Base-by-base conservation (phyloP, 2,329 filamentous ascomycete genomes). In the Fusarium torreyae region DNA sequence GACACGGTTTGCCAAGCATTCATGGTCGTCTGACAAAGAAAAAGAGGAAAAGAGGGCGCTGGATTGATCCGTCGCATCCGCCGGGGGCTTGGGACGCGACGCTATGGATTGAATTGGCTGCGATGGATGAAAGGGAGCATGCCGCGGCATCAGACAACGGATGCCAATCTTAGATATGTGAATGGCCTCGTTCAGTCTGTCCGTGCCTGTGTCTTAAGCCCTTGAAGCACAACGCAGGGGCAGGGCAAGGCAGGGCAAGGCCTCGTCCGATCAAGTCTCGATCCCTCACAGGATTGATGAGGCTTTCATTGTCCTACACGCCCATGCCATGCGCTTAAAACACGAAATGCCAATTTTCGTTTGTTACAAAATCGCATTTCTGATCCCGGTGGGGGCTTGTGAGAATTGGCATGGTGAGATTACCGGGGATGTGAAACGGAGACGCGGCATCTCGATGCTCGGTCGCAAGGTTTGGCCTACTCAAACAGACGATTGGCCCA, bases 1-100 rank as follows among this genome's bases (percentile, higher is more conserved):
- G 33, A 39, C 56, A 66, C 20, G 33, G 34, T 42, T 38, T 59
- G 46, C 53, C 45, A 58, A 64, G 67, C 50, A 55, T 26, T 46
- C 38, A 42, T 66, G 43, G 28, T 64, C 28, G 46, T 64, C 67
- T 68, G 67, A 70, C 67, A 68, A 70, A 69, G 39, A 60, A 40
- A 48, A 38, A n/a, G 24, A 43, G 18, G 18, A 20, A 20, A 20
- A 20, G 18, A 20, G 28, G 43, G 43, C 33, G 22, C 7, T 55
- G 45, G 22, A 22, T 39, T 43, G 58, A 45, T 60, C 66, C 66
- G 60, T 62, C 65, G 39, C 36, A 51, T 69, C 66, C 66, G 54
- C 54, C 36, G 18, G 38, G 36, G 52, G 26, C 18, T 54, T 67
- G 26, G 22, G 44, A 20, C 34, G 45, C 38, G 53, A 54, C 61